Base-by-base conservation (phyloP, 2,329 filamentous ascomycete genomes). In the Rhytidhysteron rufulum region DNA sequence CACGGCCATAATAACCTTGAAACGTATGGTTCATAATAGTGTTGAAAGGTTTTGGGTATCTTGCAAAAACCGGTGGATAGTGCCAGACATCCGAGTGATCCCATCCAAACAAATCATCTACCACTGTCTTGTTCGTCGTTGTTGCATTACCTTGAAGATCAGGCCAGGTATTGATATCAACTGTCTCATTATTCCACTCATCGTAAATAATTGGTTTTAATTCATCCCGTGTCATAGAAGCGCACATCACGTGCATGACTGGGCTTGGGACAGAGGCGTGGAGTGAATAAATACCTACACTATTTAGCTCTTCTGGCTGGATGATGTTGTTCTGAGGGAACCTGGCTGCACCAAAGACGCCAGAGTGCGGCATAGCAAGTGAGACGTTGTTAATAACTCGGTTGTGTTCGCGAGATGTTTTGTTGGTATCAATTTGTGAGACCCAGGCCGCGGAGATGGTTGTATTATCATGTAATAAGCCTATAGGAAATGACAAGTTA, bases 341-440 rank as follows among this genome's bases (percentile, higher is more conserved):
- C 7, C 70, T 75, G 0, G 83, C 81, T 1, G 86, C 86, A 10
- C 70, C 63, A 24, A 85, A 80, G 0, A 93, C 73, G 0, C 83
- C 80, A 0, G 81, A 72, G 51, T 93, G 87, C 0, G 87, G 87
- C 75, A 90, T 83, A 0, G 85, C 85, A 49, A 90, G 72, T 0
- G 83, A 86, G 19, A 88, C 79, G 47, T 90, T 89, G 57, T 89
- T 86, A 52, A 91, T 69, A 27, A 85, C 72, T 19, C 85, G 72
- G 0, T 69, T 65, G 39, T 78, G 60, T 9, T 70, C 56, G 4
- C 70, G 56, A 4, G 74, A 83, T 0, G 71, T 66, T 3, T 66
- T 60, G 0, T 71, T 70, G 15, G 81, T 74, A 40, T 86, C 70
- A 24, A 72, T 65, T 7, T 72, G 65, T 41, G 85, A 73, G 27